These are phyloP conservation scores for Plasmodium gonderi DNA, from an alignment of 169 alveolate genomes.

Conservation along the genomic window DNA sequence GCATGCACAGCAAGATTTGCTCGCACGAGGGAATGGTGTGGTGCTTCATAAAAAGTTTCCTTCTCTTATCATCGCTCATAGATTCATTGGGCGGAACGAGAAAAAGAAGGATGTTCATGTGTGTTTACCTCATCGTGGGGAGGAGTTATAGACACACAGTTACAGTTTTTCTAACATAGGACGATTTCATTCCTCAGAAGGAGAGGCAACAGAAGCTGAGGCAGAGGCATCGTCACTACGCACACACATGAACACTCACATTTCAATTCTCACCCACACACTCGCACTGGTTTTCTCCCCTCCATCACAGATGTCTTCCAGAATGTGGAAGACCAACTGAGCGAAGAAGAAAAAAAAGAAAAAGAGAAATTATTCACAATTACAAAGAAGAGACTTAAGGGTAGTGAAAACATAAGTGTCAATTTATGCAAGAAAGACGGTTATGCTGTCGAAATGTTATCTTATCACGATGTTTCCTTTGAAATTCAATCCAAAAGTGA, in stretches of 20 bases:
- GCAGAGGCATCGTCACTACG: too few species aligned
- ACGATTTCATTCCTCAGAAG: too few species aligned
- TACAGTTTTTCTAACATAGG: too few species aligned
- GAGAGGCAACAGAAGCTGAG: too few species aligned
- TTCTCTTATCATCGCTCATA: too few species aligned
- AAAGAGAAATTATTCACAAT: conserved; percentile 11
- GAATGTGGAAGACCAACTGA: not conserved
- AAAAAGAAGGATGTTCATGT: too few species aligned
- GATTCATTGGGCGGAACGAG: too few species aligned
- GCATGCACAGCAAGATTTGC: too few species aligned
- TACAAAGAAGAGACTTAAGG: conserved; percentile 22
- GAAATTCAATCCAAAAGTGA: conserved; percentile 17
- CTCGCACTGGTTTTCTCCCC: not conserved
- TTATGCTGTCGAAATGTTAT: not conserved
- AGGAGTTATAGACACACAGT: too few species aligned
- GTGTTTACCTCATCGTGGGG: too few species aligned
- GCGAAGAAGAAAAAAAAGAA: conserved; percentile 44
- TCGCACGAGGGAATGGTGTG: too few species aligned
- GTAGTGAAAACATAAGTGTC: conserved; percentile 6
- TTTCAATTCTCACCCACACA: not conserved
- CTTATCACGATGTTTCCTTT: conserved; percentile 4
- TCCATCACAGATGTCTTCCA: conserved; percentile 12
- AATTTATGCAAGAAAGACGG: not conserved
- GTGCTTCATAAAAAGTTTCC: too few species aligned
- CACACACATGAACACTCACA: not conserved